phyloP scores from a whole-genome alignment of 2,329 filamentous ascomycete genomes.

The Thielaviopsis musarum region DNA sequence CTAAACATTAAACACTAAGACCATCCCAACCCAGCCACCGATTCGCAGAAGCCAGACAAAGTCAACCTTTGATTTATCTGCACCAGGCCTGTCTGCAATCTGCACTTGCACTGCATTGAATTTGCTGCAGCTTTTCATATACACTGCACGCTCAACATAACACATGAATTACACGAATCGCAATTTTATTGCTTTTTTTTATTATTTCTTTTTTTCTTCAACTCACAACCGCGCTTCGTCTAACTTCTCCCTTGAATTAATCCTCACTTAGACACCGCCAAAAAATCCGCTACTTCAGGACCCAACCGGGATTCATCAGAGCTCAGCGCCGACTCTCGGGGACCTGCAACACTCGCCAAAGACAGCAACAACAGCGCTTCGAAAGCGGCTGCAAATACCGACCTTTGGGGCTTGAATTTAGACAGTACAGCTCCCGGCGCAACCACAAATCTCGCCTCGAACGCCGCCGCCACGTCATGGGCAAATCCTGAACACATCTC shows the following conservation, averaged over 20 bases:
- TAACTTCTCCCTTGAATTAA: background rate
- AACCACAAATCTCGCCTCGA: constrained; percentile 3
- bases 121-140: background rate
- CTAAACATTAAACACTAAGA: background rate
- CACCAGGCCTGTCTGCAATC: background rate
- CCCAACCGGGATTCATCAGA: background rate
- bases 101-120: constrained; percentile 1
- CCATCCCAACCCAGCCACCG: background rate
- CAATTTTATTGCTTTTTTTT: background rate
- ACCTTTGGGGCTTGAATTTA: constrained; percentile 2
- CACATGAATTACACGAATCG: background rate
- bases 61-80: no score
- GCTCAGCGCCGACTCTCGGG: background rate
- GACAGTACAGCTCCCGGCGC: background rate
- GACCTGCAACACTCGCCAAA: constrained; percentile 10
- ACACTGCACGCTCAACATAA: background rate
- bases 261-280: background rate
- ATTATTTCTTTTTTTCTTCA: background rate
- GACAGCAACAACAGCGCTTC: constrained; percentile 19
- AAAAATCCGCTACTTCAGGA: background rate
- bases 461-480: background rate
- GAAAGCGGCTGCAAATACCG: constrained; percentile 18
- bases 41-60: background rate
- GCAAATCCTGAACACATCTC: background rate
- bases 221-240: background rate